Evolutionary conservation across 2,329 filamentous ascomycete genomes (phyloP), one percentile per base, ranked within the genome.

Genomic region (Camptophora hylomeconis): DNA sequence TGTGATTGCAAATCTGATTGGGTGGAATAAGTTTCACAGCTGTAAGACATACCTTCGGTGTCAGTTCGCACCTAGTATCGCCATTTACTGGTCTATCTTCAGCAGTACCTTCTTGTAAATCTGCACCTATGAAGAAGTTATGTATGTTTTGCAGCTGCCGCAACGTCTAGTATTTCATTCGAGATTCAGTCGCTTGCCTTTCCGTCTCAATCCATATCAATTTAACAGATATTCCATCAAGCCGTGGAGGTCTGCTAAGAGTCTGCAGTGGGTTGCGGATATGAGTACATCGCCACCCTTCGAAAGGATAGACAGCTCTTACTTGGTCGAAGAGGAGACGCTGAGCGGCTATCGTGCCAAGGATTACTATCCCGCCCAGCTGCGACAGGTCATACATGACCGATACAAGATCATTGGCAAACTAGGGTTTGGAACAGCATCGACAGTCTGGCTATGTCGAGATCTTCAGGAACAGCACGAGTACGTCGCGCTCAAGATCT

Each of bases 301-400:
- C 14, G 20, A 23, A 23, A 23, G 20, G 20, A 23, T 23, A 23
- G 20, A 23, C 14, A 8, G n/a, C 5, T 23, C 20, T 12, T 5
- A 26, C 17, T 5, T 16, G 24, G 24, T 26, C 15, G 31, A 25
- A 17, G 31, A 26, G 18, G 24, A 25, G 14, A 30, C 18, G 5
- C 19, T 33, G 36, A 75, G 50, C 18, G 70, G 66, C 40, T 69
- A 69, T 40, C 74, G 64, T 43, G 74, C 69, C 24, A 69, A 67
- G 4, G 68, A 65, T 49, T 72, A 74, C 9, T 74, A 51, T 70
- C 69, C 74, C 7, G 68, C 67, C 50, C 74, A 68, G 16, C 67
- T 27, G n/a, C 15, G 28, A 4, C 19, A 30, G 17, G n/a, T 24
- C 10, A 18, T 30, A 8, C 19, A 24, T 24, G 18, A 30, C 12